Percentiles rank a stretch among this genome's conserved stretches.
phyloP scores from a whole-genome alignment of 768 basidiomycete genomes.

The Boletus rubropictus region DNA sequence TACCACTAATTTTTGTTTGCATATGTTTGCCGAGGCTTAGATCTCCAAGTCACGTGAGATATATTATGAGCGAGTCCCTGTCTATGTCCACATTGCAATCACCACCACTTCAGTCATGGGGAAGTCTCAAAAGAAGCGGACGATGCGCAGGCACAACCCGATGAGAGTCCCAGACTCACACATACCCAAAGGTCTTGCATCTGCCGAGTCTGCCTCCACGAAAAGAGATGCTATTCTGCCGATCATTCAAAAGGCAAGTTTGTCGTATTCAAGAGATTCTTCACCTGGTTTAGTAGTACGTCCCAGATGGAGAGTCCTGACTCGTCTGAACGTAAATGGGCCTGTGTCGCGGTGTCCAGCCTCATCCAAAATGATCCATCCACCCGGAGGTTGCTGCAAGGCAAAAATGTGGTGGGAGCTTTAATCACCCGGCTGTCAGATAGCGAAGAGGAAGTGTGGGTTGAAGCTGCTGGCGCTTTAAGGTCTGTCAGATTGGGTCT shows the following conservation, averaged over 20 bases:
- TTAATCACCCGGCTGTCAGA: conserved; percentile 86
- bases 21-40: too few relatives aligned
- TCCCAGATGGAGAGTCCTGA: conserved; percentile 71
- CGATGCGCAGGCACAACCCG: conserved; percentile 86
- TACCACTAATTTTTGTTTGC: conserved; percentile 20
- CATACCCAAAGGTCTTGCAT: conserved; percentile 73
- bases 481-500: conserved; percentile 45
- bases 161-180: conserved; percentile 92
- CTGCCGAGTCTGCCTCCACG: conserved; percentile 64
- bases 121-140: conserved; percentile 84
- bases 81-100: not conserved
- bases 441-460: conserved; percentile 82
- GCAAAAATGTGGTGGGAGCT: conserved; percentile 83
- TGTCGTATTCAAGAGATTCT: not conserved
- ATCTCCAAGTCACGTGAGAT: conserved; percentile 11
- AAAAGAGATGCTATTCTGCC: conserved; percentile 80
- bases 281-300: conserved; percentile 1
- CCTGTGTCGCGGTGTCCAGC: conserved; percentile 93
- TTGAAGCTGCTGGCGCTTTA: conserved; percentile 84
- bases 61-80: not conserved
- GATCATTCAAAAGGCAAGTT: conserved; percentile 78
- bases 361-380: conserved; percentile 93
- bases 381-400: conserved; percentile 82
- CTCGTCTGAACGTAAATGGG: conserved; percentile 83
- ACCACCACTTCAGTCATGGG: conserved; percentile 57